Percentiles rank a stretch among this genome's conserved stretches.
These are phyloP conservation scores for Phytophthora tentaculata DNA, from an alignment of 352 stramenopile genomes.

Conservation along the genomic window DNA sequence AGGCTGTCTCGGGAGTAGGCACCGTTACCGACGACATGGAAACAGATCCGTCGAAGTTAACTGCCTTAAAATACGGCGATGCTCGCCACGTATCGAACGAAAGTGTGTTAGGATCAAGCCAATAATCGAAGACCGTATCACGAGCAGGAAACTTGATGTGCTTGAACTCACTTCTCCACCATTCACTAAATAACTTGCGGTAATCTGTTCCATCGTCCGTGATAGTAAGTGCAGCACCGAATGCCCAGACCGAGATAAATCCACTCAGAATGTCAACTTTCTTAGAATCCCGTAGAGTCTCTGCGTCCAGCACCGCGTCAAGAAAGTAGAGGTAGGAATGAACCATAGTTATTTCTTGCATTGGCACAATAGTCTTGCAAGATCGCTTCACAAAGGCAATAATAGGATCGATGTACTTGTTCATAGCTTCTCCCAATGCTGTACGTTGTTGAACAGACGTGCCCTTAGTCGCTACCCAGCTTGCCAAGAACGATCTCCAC, in stretches of 20 bases:
- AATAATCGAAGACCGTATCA: constrained; percentile 98
- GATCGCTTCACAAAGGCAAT: constrained; percentile 89
- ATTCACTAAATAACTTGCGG: constrained; percentile 94
- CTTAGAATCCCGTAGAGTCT: constrained; percentile 63
- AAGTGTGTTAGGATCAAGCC: constrained; percentile 90
- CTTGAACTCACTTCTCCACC: constrained; percentile 94
- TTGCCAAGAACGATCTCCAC: constrained; percentile 92
- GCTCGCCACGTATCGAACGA: constrained; percentile 94
- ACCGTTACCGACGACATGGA: constrained; percentile 90
- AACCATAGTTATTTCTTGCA: constrained; percentile 93
- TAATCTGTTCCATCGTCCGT: constrained; percentile 94
- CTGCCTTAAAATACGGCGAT: constrained; percentile 90
- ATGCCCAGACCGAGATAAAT: constrained; percentile 94
- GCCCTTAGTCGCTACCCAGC: constrained; percentile 87
- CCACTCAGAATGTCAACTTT: constrained; percentile 89
- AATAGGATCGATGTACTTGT: constrained; percentile 89
- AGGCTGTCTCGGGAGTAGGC: constrained; percentile 93
- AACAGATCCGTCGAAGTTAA: constrained; percentile 79
- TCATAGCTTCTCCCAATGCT: constrained; percentile 64
- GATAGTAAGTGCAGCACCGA: constrained; percentile 88
- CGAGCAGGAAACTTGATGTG: constrained; percentile 93
- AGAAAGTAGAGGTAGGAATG: constrained; percentile 93
- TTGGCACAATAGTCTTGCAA: constrained; percentile 89
- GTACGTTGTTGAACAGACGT: constrained; percentile 60
- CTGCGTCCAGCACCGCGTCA: constrained; percentile 80